Base-by-base conservation (phyloP, 306 rosid species). In the Ammopiptanthus mongolicus region DNA sequence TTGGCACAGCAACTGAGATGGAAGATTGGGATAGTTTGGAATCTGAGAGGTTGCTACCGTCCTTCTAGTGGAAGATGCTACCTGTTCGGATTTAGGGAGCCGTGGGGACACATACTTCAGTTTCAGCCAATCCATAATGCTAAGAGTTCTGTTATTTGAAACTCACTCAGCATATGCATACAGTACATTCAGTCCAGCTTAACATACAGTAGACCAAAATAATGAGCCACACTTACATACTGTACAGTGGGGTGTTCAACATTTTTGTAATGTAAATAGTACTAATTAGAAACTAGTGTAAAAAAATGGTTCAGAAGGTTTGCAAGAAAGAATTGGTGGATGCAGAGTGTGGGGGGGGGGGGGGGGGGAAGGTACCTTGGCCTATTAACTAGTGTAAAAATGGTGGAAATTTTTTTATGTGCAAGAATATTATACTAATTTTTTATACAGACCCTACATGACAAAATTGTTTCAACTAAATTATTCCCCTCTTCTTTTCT, bases 61-160 rank as follows among this genome's bases (percentile, higher is more conserved):
- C 47, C 89, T 84, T 77, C 91, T 92, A 10, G 99, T 92, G 46
- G 99, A 96, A 78, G 88, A 92, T 53, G 98, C 99, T 53, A 96
- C 96, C 99, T 93, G 79, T 85, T 51, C 51, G 74, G 47, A 76
- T 65, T 42, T 18, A 51, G 12, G 51, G 9, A 53, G 53, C 18
- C n/a, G n/a, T n/a, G 19, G 7, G 36, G 21, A 48, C 25, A 34
- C 11, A 36, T 41, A 75, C 41, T 36, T 80, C 71, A 80, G 57
- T 75, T 36, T 80, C 68, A 80, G 61, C 72, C 47, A 47, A 60
- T 48, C 78, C 63, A 23, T 5, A 31, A 12, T 7, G 1, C 11
- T 15, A 37, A 37, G 12, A 7, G 1, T 7, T 37, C 33, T 29
- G 4, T 29, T 29, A 29, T 29, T 29, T 29, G n/a, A n/a, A n/a